phyloP scores from a whole-genome alignment of 257 asterid species.

The Penstemon newberryi region DNA sequence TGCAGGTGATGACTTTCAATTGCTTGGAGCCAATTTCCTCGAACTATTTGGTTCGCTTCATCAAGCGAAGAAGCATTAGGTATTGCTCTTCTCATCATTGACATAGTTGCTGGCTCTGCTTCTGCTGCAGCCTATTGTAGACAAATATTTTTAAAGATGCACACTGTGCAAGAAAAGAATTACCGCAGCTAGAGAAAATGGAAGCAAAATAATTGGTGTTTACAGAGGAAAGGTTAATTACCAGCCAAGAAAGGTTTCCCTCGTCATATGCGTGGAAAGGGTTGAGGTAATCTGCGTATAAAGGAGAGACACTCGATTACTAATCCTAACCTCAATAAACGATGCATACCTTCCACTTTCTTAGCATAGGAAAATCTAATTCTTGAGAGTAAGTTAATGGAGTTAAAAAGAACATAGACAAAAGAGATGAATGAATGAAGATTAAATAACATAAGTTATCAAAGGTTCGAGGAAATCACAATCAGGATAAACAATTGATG shows the following conservation, averaged over 20 bases:
- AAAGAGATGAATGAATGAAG: background rate
- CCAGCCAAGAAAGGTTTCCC: slow-evolving; percentile 99
- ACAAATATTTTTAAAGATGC: slow-evolving; percentile 16
- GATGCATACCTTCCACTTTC: slow-evolving; percentile 2
- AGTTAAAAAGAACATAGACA: background rate
- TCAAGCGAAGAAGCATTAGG: slow-evolving; percentile 80
- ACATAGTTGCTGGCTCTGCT: slow-evolving; percentile 95
- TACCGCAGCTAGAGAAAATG: background rate
- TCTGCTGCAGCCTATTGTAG: slow-evolving; percentile 91
- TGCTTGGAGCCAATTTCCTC: slow-evolving; percentile 91
- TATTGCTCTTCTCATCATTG: slow-evolving; percentile 73
- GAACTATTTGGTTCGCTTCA: slow-evolving; percentile 80
- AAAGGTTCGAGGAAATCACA: slow-evolving; percentile 47
- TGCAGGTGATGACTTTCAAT: slow-evolving; percentile 64
- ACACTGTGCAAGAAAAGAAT: slow-evolving; percentile 5
- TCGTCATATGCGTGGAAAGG: slow-evolving; percentile 97
- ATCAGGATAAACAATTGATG: slow-evolving; percentile 78
- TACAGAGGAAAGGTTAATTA: slow-evolving; percentile 28
- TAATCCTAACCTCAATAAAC: slow-evolving; percentile 6
- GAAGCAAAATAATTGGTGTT: slow-evolving; percentile 1
- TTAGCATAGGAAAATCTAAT: background rate
- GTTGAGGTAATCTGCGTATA: slow-evolving; percentile 79
- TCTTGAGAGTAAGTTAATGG: background rate
- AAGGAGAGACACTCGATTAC: slow-evolving; percentile 5
- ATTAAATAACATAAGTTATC: background rate